Evolutionary conservation across 139 green algal genomes (phyloP), one percentile per base, ranked within the genome.

Genomic region (Protoeuglena noctilucae): DNA sequence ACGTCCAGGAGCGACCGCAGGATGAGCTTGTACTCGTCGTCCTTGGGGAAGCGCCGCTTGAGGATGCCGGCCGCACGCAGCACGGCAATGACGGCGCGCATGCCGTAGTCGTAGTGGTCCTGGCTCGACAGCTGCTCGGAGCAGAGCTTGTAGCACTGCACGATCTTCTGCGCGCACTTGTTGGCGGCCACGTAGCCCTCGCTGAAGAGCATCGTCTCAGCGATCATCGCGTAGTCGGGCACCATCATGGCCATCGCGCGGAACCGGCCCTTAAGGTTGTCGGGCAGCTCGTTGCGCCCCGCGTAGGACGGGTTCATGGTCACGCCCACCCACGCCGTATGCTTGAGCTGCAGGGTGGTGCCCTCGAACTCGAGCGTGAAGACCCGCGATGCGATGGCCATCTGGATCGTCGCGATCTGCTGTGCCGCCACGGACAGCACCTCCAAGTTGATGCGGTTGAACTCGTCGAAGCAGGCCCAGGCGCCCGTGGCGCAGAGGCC

Each of bases 251-350:
- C 63, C 6, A 70, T 56, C 40, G 53, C 53, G 6, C 66, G 53
- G 52, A 73, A 69, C 48, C 22, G 3, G 3, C 69, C 71, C 70
- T 78, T 78, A 25, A 84, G 63, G 57, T 84, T 84, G 39, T 84
- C 76, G 0, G 76, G 76, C 53, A 84, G 72, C 75, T 84, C 75
- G 19, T 69, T 78, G 51, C 75, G 64, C 4, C 75, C 73, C 2
- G 71, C 77, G 51, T 82, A 85, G 31, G 74, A 74, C 2, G 77
- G 77, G 57, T 86, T 86, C 77, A 86, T 86, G 49, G 77, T 86
- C 64, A 86, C 79, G 67, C 72, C 80, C 48, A 47, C 48, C 53
- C 74, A 77, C 53, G 65, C 77, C 41, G 68, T 77, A 25, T 43
- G 59, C 48, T 74, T 70, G 47, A 86, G 65, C 22, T 48, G 60